Evolutionary conservation across 345 rosid species (phyloP), one percentile per base, ranked within the genome.

Genomic region (Nephelium lappaceum): DNA sequence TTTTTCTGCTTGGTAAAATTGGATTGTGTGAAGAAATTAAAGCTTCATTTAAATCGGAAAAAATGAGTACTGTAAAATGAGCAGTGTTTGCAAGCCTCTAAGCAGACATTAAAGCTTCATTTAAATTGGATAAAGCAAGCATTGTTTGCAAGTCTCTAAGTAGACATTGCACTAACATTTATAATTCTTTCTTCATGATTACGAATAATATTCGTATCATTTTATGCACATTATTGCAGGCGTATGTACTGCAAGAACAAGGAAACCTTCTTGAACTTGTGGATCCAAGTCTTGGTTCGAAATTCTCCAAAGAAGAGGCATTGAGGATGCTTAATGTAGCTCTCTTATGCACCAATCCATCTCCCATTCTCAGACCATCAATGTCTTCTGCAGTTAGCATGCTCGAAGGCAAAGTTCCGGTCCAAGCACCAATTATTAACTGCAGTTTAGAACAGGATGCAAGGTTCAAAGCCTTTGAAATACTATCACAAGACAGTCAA

Each of bases 211-310:
- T 73, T 74, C 38, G 58, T 64, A 41, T 41, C 60, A 12, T 69
- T 25, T 41, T 38, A 39, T 21, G 27, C 49, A 23, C 23, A n/a
- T 53, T 39, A 74, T 57, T 72, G 45, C 39, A 91, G 99, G 99
- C 99, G 45, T 93, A 90, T 73, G 98, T 95, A 27, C 88, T 87
- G 84, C 97, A 92, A 91, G 99, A 93, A 81, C 95, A 92, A 88
- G 99, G 96, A 60, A 95, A 87, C 77, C 93, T 95, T 24, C 85
- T 93, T 1, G 95, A 93, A 70, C 95, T 95, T 0, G 97, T 95
- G 67, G 99, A 93, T 82, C 89, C 88, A 5, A 76, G 43, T 72
- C 96, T 95, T 0, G 94, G 94, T 76, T 83, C 89, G 31, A 49
- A 78, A 24, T 91, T 83, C 75, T 75, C 92, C 5, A 84, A 85